Evolutionary conservation across 208 protist species (phyloP).

Genomic region (Polymyxa betae): DNA sequence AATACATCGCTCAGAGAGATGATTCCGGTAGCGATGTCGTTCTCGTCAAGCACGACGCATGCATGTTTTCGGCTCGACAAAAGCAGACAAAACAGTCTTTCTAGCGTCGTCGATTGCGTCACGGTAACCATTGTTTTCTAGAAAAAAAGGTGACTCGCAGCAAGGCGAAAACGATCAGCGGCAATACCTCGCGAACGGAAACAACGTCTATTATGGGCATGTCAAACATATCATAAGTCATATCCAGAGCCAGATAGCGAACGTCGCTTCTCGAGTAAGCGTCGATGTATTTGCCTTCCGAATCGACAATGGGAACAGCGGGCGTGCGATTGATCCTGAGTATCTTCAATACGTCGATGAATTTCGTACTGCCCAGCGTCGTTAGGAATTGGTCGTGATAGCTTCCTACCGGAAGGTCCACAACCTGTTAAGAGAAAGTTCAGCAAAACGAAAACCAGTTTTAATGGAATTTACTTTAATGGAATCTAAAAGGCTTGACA

Average conservation of each 20-base stretch:
- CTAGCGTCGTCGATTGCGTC: constrained; percentile 2
- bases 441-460: not conserved
- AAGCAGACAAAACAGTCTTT: not conserved
- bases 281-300: not conserved
- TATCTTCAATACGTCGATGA: constrained; percentile 33
- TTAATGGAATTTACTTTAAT: not conserved
- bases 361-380: not conserved
- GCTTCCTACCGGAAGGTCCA: not conserved
- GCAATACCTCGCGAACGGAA: not conserved
- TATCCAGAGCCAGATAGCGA: constrained; percentile 25
- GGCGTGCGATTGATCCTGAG: not conserved
- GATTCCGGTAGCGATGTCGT: not conserved
- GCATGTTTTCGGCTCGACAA: constrained; percentile 48
- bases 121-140: constrained; percentile 17
- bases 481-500: not conserved
- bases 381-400: not conserved
- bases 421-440: not conserved
- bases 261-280: constrained; percentile 42
- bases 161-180: not conserved
- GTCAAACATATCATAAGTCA: constrained; percentile 32
- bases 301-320: constrained; percentile 16
- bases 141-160: not conserved
- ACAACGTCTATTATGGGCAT: constrained; percentile 31
- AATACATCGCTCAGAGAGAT: constrained; percentile 49
- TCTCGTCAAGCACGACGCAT: constrained; percentile 21